Percentiles rank a stretch among this genome's conserved stretches.
These are phyloP conservation scores for Cladosporium sp. DNA, from an alignment of 2,329 filamentous ascomycete species.

Conservation along the genomic window DNA sequence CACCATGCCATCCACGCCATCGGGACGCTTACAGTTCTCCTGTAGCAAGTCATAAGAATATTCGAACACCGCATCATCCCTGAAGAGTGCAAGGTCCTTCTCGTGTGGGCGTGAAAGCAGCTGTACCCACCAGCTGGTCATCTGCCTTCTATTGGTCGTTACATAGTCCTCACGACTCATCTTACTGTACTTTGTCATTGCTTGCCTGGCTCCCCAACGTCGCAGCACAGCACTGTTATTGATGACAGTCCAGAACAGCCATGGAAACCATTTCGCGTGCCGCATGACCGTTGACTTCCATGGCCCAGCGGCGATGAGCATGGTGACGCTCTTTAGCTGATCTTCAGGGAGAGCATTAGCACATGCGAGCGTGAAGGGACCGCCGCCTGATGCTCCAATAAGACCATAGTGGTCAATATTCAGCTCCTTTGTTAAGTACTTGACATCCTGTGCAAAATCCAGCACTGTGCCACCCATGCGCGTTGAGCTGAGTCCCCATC, in stretches of 20 bases:
- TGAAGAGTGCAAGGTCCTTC: not conserved
- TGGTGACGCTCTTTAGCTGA: not conserved
- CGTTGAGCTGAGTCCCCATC: slow-evolving; percentile 40
- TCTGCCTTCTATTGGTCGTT: not conserved
- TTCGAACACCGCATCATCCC: not conserved
- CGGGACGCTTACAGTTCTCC: not conserved
- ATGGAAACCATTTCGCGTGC: not conserved
- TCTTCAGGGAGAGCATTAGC: slow-evolving; percentile 34
- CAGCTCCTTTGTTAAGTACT: slow-evolving; percentile 38
- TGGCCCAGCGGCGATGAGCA: not conserved
- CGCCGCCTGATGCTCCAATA: slow-evolving; percentile 45
- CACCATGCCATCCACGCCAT: not conserved
- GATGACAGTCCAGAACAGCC: not conserved
- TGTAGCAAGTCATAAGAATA: not conserved
- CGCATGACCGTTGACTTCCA: not conserved
- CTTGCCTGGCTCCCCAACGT: not conserved
- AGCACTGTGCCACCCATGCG: slow-evolving; percentile 36
- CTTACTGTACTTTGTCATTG: not conserved
- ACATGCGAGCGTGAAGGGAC: slow-evolving; percentile 47
- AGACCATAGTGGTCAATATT: slow-evolving; percentile 40
- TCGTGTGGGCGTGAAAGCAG: not conserved
- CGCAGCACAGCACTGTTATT: not conserved
- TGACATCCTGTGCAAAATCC: slow-evolving; percentile 42
- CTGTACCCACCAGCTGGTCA: not conserved
- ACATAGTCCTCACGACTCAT: not conserved